Conservation (phyloP, 164 flowering plant species). For the Taxillus chinensis region DNA sequence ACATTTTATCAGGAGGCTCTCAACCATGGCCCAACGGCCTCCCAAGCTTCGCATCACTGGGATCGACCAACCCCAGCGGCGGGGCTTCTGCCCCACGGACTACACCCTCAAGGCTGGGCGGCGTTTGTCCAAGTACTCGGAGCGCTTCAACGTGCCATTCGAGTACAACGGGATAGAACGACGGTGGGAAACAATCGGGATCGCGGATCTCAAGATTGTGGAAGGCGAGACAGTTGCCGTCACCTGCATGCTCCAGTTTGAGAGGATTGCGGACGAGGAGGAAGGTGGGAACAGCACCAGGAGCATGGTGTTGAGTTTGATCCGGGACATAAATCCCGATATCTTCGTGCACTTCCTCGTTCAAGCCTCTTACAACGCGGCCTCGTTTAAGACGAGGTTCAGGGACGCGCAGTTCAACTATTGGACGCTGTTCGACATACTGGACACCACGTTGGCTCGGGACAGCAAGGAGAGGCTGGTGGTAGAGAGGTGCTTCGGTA, state of each 20-base stretch:
- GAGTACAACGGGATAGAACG: background rate
- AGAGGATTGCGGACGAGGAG: background rate
- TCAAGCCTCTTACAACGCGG: background rate
- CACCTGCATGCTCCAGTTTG: background rate
- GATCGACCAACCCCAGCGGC: background rate
- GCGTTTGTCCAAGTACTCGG: background rate
- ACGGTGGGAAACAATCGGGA: background rate
- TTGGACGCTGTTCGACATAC: background rate
- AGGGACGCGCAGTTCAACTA: background rate
- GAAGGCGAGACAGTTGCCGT: background rate
- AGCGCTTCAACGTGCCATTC: background rate
- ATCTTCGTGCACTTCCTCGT: background rate
- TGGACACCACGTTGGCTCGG: background rate
- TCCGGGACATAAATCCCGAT: background rate
- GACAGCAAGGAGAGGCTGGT: background rate
- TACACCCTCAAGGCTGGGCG: background rate
- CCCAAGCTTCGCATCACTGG: background rate
- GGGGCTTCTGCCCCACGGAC: background rate
- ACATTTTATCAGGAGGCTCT: background rate
- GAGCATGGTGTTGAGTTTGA: background rate
- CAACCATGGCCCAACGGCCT: background rate
- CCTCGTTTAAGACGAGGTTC: background rate
- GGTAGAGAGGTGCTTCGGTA: background rate
- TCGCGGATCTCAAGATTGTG: background rate
- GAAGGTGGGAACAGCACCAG: background rate